phyloP scores from a whole-genome alignment of 495 filamentous ascomycete species.

The Aspergillus baeticus region DNA sequence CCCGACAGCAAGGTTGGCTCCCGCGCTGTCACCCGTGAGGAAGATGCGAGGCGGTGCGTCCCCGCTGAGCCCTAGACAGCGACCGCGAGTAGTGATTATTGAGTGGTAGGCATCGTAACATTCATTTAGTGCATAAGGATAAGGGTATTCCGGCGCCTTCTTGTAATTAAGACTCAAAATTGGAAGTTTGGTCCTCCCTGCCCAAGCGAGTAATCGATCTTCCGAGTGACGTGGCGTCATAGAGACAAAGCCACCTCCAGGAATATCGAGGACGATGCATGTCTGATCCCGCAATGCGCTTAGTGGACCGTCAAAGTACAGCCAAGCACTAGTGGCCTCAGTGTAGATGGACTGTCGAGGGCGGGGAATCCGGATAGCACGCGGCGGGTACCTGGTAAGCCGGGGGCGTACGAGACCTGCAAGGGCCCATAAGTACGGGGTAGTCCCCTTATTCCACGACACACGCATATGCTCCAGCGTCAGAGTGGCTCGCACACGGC shows the following conservation, averaged over 20 bases:
- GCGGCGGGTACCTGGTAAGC: conserved; percentile 72
- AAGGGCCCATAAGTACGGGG: conserved; percentile 74
- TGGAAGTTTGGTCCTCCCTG: conserved; percentile 77
- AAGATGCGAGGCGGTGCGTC: conserved; percentile 68
- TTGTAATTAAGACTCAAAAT: conserved; percentile 89
- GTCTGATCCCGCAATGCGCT: conserved; percentile 73
- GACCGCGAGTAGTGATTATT: conserved; percentile 71
- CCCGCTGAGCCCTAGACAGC: conserved; percentile 82
- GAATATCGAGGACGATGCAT: conserved; percentile 84
- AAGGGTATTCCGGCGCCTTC: conserved; percentile 93
- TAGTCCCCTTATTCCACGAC: conserved; percentile 91
- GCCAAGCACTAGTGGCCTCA: conserved; percentile 81
- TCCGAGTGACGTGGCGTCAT: conserved; percentile 91
- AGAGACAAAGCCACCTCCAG: conserved; percentile 92
- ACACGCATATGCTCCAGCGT: conserved; percentile 91
- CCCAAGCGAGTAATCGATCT: conserved; percentile 89
- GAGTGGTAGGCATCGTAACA: conserved; percentile 92
- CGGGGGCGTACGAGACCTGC: conserved; percentile 72
- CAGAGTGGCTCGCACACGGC: conserved; percentile 79
- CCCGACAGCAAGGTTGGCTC: conserved; percentile 83
- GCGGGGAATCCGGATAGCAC: conserved; percentile 78
- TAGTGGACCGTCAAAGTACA: conserved; percentile 90
- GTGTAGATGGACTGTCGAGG: conserved; percentile 75
- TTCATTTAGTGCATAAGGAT: conserved; percentile 93
- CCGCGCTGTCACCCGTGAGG: conserved; percentile 88